Evolutionary conservation across 257 asterid genomes (phyloP), one percentile per base, ranked within the genome.

Genomic region (Ligustrum vulgare): DNA sequence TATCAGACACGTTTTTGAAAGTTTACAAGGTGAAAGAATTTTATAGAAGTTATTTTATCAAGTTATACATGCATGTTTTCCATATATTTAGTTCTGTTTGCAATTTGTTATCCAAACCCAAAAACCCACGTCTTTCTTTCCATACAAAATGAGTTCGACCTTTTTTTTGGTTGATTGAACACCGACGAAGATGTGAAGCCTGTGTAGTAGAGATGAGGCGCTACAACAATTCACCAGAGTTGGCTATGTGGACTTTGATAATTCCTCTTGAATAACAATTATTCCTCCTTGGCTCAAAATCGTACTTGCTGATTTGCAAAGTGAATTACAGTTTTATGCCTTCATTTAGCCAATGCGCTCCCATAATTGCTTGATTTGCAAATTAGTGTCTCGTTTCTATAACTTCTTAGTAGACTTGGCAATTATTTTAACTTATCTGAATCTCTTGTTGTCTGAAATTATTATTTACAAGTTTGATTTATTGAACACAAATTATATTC

Each of bases 1-100:
- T 51, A 69, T 4, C 41, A 23, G 12, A 39, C 66, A 51, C n/a
- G 8, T 18, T 69, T 69, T 23, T 75, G 54, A 25, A 69, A 39
- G 51, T 36, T 3, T 15, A 25, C 13, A 49, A 58, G 54, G 60
- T 33, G 75, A 49, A 64, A 16, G 72, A 75, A 78, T 74, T 39
- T 45, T 76, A 9, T 51, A 11, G 9, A 32, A 70, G 77, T 35
- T 56, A 65, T 35, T 66, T 73, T 71, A 67, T 70, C 39, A 58
- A 45, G 64, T 65, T 9, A 39, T 22, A 22, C 67, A 36, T 51
- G 5, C 71, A 51, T 41, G 20, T 67, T 20, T 39, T 18, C 35
- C 75, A 67, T 41, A 32, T 41, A 41, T 41, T 70, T 68, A 12
- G 41, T 69, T 41, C 12, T 41, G 49, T 41, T 41, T 41, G 49